phyloP scores from a whole-genome alignment of 2,329 filamentous ascomycete species.

The Neospermospora avenae region DNA sequence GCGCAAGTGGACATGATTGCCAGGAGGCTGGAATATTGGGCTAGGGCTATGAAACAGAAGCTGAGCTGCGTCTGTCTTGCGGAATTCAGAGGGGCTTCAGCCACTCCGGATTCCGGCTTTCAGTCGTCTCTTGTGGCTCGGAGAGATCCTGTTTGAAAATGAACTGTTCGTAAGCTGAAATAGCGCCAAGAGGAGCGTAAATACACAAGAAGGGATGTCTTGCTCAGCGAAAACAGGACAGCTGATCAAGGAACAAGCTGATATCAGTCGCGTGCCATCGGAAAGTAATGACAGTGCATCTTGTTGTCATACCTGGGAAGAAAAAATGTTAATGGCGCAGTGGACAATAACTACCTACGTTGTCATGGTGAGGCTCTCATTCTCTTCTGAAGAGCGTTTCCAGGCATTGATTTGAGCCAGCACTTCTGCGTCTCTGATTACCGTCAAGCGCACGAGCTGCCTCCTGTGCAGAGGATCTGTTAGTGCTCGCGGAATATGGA shows the following conservation, averaged over 20 bases:
- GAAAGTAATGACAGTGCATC: background rate
- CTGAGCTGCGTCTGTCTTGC: background rate
- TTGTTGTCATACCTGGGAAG: conserved; percentile 1
- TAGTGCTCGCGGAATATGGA: too few species aligned
- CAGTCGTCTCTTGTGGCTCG: background rate
- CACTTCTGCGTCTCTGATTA: too few species aligned
- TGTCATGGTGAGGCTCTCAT: too few species aligned
- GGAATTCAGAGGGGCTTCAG: background rate
- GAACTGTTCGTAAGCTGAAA: background rate
- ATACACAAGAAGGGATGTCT: background rate
- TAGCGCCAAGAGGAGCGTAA: background rate
- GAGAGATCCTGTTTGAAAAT: background rate
- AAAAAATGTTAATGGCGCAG: background rate
- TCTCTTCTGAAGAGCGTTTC: too few species aligned
- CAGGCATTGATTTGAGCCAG: too few species aligned
- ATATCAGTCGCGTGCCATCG: background rate
- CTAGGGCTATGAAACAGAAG: background rate
- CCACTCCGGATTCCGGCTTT: background rate
- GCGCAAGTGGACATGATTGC: background rate
- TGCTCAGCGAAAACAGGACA: background rate
- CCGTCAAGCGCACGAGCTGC: too few species aligned
- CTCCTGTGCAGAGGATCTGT: too few species aligned
- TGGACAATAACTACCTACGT: background rate
- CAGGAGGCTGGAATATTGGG: background rate
- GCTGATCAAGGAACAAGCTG: too few species aligned